Percentiles rank a stretch among this genome's conserved stretches.
phyloP scores from a whole-genome alignment of 1,284 basidiomycete species.

The Sanguinoderma infundibulare region DNA sequence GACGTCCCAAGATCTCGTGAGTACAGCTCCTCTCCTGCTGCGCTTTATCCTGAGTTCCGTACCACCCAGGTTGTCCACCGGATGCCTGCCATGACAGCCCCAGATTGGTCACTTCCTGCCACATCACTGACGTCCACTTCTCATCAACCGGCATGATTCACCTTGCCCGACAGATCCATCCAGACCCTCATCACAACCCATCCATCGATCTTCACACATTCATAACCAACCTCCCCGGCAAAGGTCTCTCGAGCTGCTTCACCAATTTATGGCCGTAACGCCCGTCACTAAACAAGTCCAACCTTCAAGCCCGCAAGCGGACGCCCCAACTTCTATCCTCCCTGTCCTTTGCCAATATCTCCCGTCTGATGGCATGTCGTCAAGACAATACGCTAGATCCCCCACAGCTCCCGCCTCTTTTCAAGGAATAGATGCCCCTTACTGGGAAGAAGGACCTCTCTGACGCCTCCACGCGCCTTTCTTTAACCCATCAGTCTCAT shows the following conservation, averaged over 20 bases:
- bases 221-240: neutral
- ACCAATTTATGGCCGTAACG: neutral
- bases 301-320: neutral
- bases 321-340: neutral
- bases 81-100: too few relatives aligned
- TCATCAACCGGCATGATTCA: neutral
- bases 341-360: neutral
- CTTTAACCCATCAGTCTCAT: neutral
- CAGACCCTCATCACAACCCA: neutral
- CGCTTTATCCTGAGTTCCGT: neutral
- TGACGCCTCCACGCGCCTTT: neutral
- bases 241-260: neutral
- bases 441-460: neutral
- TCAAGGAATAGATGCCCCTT: neutral
- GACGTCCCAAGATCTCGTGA: neutral
- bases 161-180: neutral
- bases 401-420: neutral
- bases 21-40: neutral
- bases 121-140: neutral
- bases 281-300: neutral
- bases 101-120: neutral
- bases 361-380: neutral
- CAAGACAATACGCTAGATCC: neutral
- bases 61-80: too few relatives aligned
- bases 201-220: neutral